Evolutionary conservation across 306 rosid species (phyloP), one percentile per base, ranked within the genome.

Genomic region (Citrullus mucosospermus): DNA sequence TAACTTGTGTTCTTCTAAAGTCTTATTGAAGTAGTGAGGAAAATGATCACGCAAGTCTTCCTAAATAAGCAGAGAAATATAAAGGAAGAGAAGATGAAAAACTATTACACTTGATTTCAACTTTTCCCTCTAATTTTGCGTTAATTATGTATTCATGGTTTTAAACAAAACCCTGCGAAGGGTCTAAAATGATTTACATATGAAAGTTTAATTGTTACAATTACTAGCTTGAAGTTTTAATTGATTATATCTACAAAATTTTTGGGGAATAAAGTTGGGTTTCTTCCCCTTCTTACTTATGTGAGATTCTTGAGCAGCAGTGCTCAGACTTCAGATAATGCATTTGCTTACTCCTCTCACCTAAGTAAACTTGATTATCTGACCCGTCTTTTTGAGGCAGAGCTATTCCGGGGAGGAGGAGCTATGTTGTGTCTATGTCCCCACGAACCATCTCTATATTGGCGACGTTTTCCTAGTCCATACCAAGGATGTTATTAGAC

Each of bases 391-490:
- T 48, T 48, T 68, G 48, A 62, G 4, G 78, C 89, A 92, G 97
- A 88, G 77, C 62, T 92, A 92, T 83, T 78, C 93, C 78, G 97
- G 91, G 75, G 97, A 92, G 22, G 97, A 92, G 84, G 93, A 90
- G 89, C 82, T 92, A 65, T 92, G 85, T 85, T 89, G 97, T 80
- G 97, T 92, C 75, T 92, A 92, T 78, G 93, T 92, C 78, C 97
- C 97, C 36, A 92, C 97, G 1, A 92, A 92, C 76, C 97, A 92
- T 89, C 92, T 92, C 55, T 92, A 92, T 81, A 90, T 92, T 11
- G 97, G 97, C 32, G 97, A 92, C 83, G 86, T 92, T 71, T 90
- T 92, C 84, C 87, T 92, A 58, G 90, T 92, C 78, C 87, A 83
- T 82, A 78, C 92, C 79, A 88, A 88, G 46, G 97, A 92, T 84